Conservation (phyloP, 805 yeast species). For the Saccharomycopsis sp. region DNA sequence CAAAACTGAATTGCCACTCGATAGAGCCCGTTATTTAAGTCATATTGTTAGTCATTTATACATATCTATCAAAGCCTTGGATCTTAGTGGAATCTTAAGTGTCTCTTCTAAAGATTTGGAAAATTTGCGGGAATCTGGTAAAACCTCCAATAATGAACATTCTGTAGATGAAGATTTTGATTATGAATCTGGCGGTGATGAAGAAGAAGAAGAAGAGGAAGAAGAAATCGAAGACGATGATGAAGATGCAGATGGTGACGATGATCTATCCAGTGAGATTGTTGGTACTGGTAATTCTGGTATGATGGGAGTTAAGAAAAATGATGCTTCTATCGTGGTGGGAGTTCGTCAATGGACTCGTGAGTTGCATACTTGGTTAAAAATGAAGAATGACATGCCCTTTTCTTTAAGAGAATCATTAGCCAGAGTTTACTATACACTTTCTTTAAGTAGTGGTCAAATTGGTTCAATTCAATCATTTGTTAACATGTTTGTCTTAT, state of each 20-base stretch:
- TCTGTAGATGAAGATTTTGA: slow-evolving; percentile 29
- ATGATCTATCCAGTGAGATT: slow-evolving; percentile 24
- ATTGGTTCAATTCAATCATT: slow-evolving; percentile 48
- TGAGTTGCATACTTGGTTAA: slow-evolving; percentile 68
- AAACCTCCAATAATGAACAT: slow-evolving; percentile 29
- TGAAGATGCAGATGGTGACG: slow-evolving; percentile 27
- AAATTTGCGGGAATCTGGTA: slow-evolving; percentile 19
- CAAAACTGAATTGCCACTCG: slow-evolving; percentile 52
- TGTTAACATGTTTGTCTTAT: slow-evolving; percentile 45
- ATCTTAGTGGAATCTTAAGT: slow-evolving; percentile 58
- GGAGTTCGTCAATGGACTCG: slow-evolving; percentile 79
- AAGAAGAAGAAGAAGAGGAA: slow-evolving; percentile 28
- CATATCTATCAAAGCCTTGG: slow-evolving; percentile 65
- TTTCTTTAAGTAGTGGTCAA: slow-evolving; percentile 68
- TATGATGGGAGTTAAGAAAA: slow-evolving; percentile 19
- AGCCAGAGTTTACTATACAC: slow-evolving; percentile 58
- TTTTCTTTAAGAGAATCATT: slow-evolving; percentile 47
- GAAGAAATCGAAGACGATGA: slow-evolving; percentile 22
- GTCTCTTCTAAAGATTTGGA: slow-evolving; percentile 56
- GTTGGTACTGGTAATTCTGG: slow-evolving; percentile 11
- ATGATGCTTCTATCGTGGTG: slow-evolving; percentile 63
- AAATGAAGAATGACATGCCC: slow-evolving; percentile 75
- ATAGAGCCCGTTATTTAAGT: slow-evolving; percentile 61
- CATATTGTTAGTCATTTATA: slow-evolving; percentile 75
- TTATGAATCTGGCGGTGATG: slow-evolving; percentile 22